Conservation (phyloP, 371 early-diverging fungal species). For the Saksenaea oblongispora region DNA sequence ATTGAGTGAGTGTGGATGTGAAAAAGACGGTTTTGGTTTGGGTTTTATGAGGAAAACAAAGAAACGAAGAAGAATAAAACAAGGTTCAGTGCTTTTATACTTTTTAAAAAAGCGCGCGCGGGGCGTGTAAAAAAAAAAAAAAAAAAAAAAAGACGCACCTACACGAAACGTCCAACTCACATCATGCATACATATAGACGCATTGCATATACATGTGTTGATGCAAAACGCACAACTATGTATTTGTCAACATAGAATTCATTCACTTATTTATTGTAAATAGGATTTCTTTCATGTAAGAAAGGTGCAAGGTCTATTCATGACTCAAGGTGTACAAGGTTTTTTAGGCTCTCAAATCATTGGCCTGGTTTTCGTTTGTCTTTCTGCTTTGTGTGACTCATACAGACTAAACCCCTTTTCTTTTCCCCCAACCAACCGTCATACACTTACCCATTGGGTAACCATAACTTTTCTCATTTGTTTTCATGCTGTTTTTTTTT, state of each 20-base stretch:
- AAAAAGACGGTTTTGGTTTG: background rate
- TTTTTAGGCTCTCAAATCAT: background rate
- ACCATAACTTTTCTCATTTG: background rate
- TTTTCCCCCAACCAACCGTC: background rate
- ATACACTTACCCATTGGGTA: background rate
- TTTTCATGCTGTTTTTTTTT: background rate
- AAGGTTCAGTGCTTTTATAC: background rate
- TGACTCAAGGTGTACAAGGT: conserved; percentile 6
- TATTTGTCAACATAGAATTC: background rate
- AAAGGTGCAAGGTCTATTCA: background rate
- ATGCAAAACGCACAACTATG: background rate
- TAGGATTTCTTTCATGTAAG: background rate
- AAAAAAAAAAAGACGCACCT: no score
- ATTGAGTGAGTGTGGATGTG: conserved; percentile 3
- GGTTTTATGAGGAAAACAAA: background rate
- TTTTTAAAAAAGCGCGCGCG: background rate
- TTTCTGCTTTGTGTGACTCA: conserved; percentile 3
- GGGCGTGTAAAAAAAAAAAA: no score
- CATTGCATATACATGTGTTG: no score
- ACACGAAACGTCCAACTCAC: background rate
- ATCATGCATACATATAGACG: no score
- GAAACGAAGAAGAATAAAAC: background rate
- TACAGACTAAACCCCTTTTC: background rate
- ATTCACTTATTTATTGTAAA: background rate
- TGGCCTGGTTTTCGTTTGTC: background rate